Evolutionary conservation across 352 stramenopile species (phyloP).

Genomic region (Globisporangium megalacanthum): DNA sequence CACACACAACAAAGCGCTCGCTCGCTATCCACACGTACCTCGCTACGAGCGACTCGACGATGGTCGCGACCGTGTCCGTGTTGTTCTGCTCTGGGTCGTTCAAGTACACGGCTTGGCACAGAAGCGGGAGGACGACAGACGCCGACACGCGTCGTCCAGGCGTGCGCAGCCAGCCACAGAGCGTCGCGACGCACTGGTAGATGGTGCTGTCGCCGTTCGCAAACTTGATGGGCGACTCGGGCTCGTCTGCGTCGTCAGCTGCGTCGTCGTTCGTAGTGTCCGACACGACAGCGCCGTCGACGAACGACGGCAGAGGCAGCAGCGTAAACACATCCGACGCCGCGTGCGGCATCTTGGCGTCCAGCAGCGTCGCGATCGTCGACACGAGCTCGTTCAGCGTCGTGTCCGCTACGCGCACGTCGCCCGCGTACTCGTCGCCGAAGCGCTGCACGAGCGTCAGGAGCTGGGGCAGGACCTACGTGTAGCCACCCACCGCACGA

Average conservation of each 20-base stretch:
- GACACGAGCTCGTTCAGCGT: conserved; percentile 48
- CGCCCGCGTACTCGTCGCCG: conserved; percentile 9
- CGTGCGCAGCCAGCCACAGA: conserved; percentile 36
- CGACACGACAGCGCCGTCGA: conserved; percentile 36
- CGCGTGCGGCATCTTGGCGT: conserved; percentile 35
- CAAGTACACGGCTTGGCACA: conserved; percentile 30
- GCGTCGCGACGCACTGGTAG: conserved; percentile 30
- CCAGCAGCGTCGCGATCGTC: conserved; percentile 53
- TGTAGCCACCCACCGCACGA: no score
- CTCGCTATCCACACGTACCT: conserved; percentile 14
- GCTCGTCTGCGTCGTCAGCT: conserved; percentile 10
- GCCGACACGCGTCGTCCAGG: conserved; percentile 24
- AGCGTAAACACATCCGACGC: conserved; percentile 39
- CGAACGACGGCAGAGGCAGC: conserved; percentile 51
- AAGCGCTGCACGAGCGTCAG: conserved; percentile 25
- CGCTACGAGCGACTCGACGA: conserved; percentile 14
- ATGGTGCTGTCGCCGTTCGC: conserved; percentile 21
- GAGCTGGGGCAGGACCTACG: conserved; percentile 37
- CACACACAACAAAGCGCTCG: no score
- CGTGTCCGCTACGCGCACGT: conserved; percentile 25
- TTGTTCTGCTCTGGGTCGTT: conserved; percentile 13
- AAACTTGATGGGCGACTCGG: conserved; percentile 18
- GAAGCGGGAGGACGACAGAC: conserved; percentile 27
- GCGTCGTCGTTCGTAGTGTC: conserved; percentile 21
- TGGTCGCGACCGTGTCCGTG: conserved; percentile 10